A percentile compares a stretch with the other conserved stretches of the same genome.
Conservation (phyloP, 2,329 filamentous ascomycete genomes). For the Fusarium clavum region DNA sequence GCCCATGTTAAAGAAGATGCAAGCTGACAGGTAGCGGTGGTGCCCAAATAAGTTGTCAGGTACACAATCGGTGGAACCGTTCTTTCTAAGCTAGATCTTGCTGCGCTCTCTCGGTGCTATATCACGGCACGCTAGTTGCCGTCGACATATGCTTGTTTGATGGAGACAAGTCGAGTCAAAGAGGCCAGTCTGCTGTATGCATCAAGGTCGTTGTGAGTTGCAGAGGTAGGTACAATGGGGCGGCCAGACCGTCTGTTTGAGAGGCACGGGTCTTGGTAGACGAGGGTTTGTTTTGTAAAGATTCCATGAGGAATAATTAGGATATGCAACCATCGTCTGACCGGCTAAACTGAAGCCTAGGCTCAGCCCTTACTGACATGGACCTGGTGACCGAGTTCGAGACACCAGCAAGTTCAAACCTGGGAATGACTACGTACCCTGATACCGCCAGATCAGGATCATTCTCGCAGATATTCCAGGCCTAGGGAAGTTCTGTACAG, state of each 20-base stretch:
- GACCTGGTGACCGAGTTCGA: constrained; percentile 16
- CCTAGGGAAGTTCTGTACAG: constrained; percentile 21
- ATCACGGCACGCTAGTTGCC: constrained; percentile 12
- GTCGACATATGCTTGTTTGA: constrained; percentile 30
- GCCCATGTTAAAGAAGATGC: neutral
- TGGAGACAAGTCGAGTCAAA: constrained; percentile 24
- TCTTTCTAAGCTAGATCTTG: constrained; percentile 21
- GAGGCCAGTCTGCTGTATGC: neutral
- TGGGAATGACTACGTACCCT: constrained; percentile 7
- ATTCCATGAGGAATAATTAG: constrained; percentile 10
- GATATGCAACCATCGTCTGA: constrained; percentile 26
- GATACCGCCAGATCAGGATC: constrained; percentile 8
- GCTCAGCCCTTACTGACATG: constrained; percentile 12
- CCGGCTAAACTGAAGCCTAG: constrained; percentile 36
- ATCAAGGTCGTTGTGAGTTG: constrained; percentile 2
- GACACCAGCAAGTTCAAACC: neutral
- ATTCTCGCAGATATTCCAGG: constrained; percentile 16
- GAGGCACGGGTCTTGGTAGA: constrained; percentile 7
- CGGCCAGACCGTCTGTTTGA: neutral
- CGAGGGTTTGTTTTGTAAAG: constrained; percentile 24
- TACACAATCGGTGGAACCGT: neutral
- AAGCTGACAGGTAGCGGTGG: neutral
- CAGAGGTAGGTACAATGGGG: neutral
- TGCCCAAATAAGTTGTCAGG: neutral
- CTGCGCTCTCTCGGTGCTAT: constrained; percentile 27